Conservation (phyloP, 208 protist species). For the Histomonas meleagridis region DNA sequence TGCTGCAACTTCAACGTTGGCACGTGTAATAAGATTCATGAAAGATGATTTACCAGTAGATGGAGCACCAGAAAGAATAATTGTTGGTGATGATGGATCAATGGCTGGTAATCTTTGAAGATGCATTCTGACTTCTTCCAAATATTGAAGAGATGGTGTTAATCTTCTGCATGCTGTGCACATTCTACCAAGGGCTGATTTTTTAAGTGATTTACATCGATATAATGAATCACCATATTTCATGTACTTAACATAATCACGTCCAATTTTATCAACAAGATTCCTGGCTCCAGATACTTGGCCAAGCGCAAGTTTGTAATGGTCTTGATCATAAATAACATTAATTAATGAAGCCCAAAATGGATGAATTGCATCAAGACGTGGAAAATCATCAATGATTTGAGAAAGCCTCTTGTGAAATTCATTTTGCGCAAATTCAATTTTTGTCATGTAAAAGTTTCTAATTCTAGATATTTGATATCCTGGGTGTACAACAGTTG, state of each 20-base stretch:
- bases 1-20: conserved; percentile 98
- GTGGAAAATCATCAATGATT: conserved; percentile 77
- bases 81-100: conserved; percentile 90
- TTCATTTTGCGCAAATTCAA: conserved; percentile 90
- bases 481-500: conserved; percentile 95
- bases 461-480: conserved; percentile 95
- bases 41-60: conserved; percentile 99
- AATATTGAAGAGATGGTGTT: background rate
- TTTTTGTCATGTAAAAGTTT: conserved; percentile 92
- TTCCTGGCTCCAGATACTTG: background rate
- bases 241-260: conserved; percentile 62
- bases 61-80: conserved; percentile 92
- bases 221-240: conserved; percentile 99
- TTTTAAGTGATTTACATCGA: conserved; percentile 98
- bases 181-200: conserved; percentile 84
- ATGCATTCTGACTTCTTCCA: conserved; percentile 85
- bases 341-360: conserved; percentile 99
- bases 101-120: conserved; percentile 95
- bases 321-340: conserved; percentile 98
- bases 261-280: conserved; percentile 46
- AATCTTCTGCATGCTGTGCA: conserved; percentile 39
- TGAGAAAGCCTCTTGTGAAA: conserved; percentile 87
- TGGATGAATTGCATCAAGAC: conserved; percentile 84
- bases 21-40: conserved; percentile 98
- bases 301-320: conserved; percentile 97